Conservation (phyloP, 2,329 filamentous ascomycete genomes). For the Arthrocladium fulminans region DNA sequence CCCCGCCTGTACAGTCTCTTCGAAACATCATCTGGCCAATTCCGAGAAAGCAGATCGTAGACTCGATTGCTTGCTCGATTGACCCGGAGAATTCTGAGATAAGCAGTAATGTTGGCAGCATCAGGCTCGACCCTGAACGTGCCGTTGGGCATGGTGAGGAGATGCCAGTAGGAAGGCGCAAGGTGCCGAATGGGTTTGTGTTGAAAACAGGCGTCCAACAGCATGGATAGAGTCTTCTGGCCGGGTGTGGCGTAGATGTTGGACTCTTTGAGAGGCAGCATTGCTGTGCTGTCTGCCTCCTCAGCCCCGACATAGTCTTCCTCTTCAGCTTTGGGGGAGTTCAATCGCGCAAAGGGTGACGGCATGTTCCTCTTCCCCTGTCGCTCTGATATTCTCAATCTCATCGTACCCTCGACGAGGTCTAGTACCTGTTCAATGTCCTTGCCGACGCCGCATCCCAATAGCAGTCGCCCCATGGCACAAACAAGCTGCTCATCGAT, state of each 20-base stretch:
- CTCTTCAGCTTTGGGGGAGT: background rate
- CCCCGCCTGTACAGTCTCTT: slow-evolving; percentile 34
- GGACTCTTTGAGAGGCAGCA: slow-evolving; percentile 6
- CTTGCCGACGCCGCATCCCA: slow-evolving; percentile 50
- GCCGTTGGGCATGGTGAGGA: slow-evolving; percentile 47
- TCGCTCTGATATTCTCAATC: slow-evolving; percentile 37
- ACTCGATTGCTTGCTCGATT: slow-evolving; percentile 57
- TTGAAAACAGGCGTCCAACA: slow-evolving; percentile 56
- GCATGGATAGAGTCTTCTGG: slow-evolving; percentile 56
- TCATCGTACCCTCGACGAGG: slow-evolving; percentile 74
- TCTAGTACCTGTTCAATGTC: slow-evolving; percentile 66
- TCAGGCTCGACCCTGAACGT: slow-evolving; percentile 61
- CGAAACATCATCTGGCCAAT: slow-evolving; percentile 41
- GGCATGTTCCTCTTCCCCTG: background rate
- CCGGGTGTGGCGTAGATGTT: slow-evolving; percentile 37
- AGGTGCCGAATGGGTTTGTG: slow-evolving; percentile 48
- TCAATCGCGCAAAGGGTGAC: background rate
- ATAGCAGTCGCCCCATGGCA: slow-evolving; percentile 70
- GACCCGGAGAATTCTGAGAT: slow-evolving; percentile 58
- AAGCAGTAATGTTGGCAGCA: slow-evolving; percentile 56
- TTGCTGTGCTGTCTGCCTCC: background rate
- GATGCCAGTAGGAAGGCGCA: slow-evolving; percentile 70
- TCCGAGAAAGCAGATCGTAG: slow-evolving; percentile 46
- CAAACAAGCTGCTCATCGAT: slow-evolving; percentile 73
- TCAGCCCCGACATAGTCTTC: background rate